Evolutionary conservation across 768 basidiomycete species (phyloP).

Genomic region (Lactarius evosmus): DNA sequence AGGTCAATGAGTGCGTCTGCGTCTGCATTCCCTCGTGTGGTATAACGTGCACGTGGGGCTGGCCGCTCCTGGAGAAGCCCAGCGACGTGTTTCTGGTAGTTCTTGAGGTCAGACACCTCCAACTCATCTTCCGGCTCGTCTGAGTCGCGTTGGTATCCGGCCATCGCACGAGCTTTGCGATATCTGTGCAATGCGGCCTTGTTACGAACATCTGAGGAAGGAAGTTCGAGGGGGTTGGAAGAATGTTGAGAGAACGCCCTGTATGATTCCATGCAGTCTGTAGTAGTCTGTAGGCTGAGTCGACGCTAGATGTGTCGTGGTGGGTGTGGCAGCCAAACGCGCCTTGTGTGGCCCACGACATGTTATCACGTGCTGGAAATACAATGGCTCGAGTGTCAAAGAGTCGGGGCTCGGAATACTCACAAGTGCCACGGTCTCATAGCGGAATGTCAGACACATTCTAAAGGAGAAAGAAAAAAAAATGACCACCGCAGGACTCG

Average conservation of each 20-base stretch:
- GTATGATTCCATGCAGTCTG: conserved; percentile 37
- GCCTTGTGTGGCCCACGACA: conserved; percentile 2
- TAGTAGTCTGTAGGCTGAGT: not conserved
- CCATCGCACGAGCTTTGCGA: conserved; percentile 36
- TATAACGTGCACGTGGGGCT: conserved; percentile 14
- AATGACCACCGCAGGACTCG: conserved; percentile 80
- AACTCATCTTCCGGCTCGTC: conserved; percentile 50
- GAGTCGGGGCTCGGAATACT: not conserved
- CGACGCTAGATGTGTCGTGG: not conserved
- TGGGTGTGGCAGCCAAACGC: not conserved
- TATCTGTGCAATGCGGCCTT: conserved; percentile 43
- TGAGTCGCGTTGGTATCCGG: conserved; percentile 38
- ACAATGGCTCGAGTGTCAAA: not conserved
- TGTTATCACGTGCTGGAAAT: conserved; percentile 12
- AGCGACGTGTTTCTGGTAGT: conserved; percentile 52
- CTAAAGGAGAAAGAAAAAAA: not conserved
- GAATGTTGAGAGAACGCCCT: conserved; percentile 62
- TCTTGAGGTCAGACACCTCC: conserved; percentile 40
- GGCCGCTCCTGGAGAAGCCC: conserved; percentile 39
- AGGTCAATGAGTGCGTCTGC: conserved; percentile 41
- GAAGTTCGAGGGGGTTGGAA: conserved; percentile 68
- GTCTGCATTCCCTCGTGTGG: conserved; percentile 2
- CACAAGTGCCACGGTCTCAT: not conserved
- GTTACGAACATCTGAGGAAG: conserved; percentile 58
- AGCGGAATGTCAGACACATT: too few species aligned